phyloP scores from a whole-genome alignment of 2,329 filamentous ascomycete genomes.

The Colletotrichum sp. region DNA sequence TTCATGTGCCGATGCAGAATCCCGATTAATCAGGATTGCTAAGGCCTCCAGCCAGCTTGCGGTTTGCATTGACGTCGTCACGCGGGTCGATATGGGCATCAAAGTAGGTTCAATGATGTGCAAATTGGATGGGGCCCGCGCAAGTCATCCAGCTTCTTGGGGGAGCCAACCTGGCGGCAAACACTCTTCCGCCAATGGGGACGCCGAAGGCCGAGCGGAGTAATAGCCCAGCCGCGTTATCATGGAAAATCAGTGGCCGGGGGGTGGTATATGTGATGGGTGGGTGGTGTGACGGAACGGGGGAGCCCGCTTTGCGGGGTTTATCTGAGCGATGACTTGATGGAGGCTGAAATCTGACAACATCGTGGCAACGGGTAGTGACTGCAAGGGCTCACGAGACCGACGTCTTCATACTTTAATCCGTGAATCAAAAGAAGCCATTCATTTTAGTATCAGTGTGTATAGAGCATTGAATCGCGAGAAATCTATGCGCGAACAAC shows the following conservation, averaged over 20 bases:
- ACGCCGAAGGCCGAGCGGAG: not conserved
- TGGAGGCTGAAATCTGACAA: not conserved
- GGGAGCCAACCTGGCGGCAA: not conserved
- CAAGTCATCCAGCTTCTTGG: not conserved
- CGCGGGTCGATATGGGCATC: not conserved
- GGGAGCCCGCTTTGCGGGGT: not conserved
- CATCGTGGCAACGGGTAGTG: not conserved
- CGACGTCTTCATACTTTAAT: rapidly evolving
- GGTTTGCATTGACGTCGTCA: not conserved
- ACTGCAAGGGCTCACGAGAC: not conserved
- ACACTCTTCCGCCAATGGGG: slow-evolving; percentile 1
- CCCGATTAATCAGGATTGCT: not conserved
- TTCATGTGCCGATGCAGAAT: not conserved
- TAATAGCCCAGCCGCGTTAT: not conserved
- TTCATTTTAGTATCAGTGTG: too few species aligned
- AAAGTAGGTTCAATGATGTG: not conserved
- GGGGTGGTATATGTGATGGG: not conserved
- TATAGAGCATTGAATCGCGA: too few species aligned
- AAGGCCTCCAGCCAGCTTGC: not conserved
- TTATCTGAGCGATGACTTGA: not conserved
- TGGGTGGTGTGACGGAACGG: not conserved
- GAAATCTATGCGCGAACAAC: too few species aligned
- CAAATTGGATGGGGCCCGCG: not conserved
- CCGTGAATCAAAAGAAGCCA: not conserved
- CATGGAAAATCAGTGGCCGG: not conserved